Evolutionary conservation across 805 yeast genomes (phyloP).

Genomic region (Wickerhamiella lipophila): DNA sequence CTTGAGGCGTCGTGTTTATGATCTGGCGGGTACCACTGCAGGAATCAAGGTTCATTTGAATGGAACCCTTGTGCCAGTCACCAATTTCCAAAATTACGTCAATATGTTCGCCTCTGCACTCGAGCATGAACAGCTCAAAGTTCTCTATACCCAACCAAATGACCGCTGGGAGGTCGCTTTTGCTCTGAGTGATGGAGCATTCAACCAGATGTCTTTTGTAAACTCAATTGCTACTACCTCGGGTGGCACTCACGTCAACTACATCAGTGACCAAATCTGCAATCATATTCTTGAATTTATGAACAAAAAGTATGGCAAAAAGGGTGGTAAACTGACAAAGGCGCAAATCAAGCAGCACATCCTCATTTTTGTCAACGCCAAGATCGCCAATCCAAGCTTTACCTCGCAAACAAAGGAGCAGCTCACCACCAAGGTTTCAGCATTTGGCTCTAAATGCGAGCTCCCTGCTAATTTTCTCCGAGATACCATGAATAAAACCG

Average conservation of each 20-base stretch:
- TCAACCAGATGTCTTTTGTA: conserved; percentile 92
- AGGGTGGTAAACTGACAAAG: conserved; percentile 62
- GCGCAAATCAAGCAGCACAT: conserved; percentile 81
- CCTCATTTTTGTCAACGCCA: conserved; percentile 81
- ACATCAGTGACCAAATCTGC: conserved; percentile 72
- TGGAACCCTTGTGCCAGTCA: conserved; percentile 54
- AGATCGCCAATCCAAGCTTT: conserved; percentile 92
- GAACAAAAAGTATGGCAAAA: conserved; percentile 35
- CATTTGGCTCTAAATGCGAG: conserved; percentile 78
- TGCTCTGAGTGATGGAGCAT: conserved; percentile 78
- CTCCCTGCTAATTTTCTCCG: conserved; percentile 66
- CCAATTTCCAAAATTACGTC: conserved; percentile 73
- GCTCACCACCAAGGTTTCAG: conserved; percentile 73
- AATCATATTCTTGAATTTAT: conserved; percentile 60
- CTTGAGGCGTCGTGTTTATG: conserved; percentile 85
- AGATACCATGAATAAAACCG: conserved; percentile 54
- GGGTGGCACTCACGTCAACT: conserved; percentile 92
- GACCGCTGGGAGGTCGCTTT: conserved; percentile 96
- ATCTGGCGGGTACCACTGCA: conserved; percentile 83
- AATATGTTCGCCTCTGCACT: conserved; percentile 79
- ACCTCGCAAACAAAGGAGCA: conserved; percentile 97
- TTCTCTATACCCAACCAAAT: conserved; percentile 67
- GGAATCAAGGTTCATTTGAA: conserved; percentile 70
- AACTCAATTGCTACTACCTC: conserved; percentile 94
- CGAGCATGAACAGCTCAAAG: conserved; percentile 36